Conservation (phyloP, 352 stramenopile genomes). For the Globisporangium cylindrosporum region DNA sequence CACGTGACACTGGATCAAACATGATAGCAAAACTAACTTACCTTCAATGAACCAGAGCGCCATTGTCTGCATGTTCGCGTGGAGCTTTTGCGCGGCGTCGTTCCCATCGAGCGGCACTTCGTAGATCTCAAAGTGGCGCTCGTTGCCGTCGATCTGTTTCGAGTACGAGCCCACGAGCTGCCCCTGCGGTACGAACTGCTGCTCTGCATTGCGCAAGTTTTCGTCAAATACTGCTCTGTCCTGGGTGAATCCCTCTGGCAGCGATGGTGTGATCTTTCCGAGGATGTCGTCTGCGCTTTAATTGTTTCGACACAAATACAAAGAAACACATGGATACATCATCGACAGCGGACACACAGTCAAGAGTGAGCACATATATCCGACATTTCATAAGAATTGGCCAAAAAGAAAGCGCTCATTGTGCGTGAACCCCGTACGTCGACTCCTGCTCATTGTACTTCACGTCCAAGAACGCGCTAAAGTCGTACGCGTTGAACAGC, state of each 20-base stretch:
- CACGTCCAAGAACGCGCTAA: slow-evolving; percentile 53
- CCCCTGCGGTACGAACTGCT: slow-evolving; percentile 43
- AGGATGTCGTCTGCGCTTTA: slow-evolving; percentile 52
- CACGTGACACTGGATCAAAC: not conserved
- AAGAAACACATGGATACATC: not conserved
- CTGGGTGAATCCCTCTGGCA: slow-evolving; percentile 41
- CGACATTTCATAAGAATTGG: not conserved
- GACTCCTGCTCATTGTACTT: slow-evolving; percentile 48
- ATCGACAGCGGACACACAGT: not conserved
- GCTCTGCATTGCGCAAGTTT: slow-evolving; percentile 16
- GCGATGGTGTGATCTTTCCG: slow-evolving; percentile 40
- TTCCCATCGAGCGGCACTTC: slow-evolving; percentile 60
- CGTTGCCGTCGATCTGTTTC: slow-evolving; percentile 14
- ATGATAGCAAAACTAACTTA: not conserved
- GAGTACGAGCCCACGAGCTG: slow-evolving; percentile 41
- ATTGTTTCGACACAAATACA: not conserved
- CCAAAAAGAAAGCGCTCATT: not conserved
- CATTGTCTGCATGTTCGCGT: slow-evolving; percentile 66
- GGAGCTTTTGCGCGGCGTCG: slow-evolving; percentile 45
- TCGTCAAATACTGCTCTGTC: slow-evolving; percentile 40
- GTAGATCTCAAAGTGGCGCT: slow-evolving; percentile 65
- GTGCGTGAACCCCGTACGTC: slow-evolving; percentile 22
- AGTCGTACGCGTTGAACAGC: slow-evolving; percentile 66
- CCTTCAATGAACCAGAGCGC: slow-evolving; percentile 87
- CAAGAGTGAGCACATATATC: not conserved